These are phyloP conservation scores for Diaporthe australafricana DNA, from an alignment of 2,329 filamentous ascomycete species.

Conservation along the genomic window DNA sequence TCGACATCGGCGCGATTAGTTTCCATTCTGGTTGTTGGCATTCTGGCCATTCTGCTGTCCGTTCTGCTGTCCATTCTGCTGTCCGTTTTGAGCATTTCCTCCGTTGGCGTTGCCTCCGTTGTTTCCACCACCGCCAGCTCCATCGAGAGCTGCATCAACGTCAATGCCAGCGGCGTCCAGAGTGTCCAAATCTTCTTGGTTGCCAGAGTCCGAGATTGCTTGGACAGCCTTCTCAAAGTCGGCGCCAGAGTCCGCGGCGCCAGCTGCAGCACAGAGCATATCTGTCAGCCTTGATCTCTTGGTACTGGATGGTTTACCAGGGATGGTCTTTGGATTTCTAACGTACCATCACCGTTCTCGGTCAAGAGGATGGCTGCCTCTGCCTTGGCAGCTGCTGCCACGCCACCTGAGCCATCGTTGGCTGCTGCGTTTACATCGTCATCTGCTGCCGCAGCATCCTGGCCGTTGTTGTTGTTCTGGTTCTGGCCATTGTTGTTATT, in stretches of 20 bases:
- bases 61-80: not conserved
- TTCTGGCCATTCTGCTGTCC: not conserved
- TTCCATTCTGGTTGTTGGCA: not conserved
- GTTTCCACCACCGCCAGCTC: not conserved
- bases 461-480: not conserved
- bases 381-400: conserved; percentile 25
- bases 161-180: conserved; percentile 28
- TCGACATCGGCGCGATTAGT: not conserved
- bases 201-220: conserved; percentile 19
- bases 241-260: conserved; percentile 14
- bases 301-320: not conserved
- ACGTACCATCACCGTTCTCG: conserved; percentile 33
- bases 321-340: no score
- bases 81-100: not conserved
- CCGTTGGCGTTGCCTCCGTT: not conserved
- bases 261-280: not conserved
- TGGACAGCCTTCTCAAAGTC: conserved; percentile 30
- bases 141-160: not conserved
- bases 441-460: not conserved
- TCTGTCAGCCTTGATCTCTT: not conserved
- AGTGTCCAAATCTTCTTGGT: conserved; percentile 24
- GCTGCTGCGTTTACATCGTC: conserved; percentile 24
- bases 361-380: conserved; percentile 32
- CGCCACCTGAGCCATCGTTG: conserved; percentile 25
- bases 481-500: not conserved